Percentiles rank a stretch among this genome's conserved stretches.
phyloP scores from a whole-genome alignment of 202 grass and related monocot genomes.

The Alloteropsis angusta region DNA sequence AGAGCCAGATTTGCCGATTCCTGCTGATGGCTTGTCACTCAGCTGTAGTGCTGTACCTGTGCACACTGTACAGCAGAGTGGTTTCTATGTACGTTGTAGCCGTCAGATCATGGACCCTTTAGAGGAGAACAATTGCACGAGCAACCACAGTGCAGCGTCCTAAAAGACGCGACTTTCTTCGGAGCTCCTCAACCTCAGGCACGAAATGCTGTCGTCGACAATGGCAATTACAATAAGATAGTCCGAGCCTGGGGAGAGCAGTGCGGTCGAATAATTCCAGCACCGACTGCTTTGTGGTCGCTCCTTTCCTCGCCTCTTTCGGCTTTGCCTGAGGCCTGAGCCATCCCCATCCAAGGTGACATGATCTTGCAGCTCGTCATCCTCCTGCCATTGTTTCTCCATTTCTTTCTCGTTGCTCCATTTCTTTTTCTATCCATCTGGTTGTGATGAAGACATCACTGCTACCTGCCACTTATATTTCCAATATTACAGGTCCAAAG shows the following conservation, averaged over 20 bases:
- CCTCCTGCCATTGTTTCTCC: background rate
- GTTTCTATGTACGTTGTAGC: background rate
- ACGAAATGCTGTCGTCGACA: background rate
- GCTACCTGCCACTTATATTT: background rate
- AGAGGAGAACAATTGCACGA: background rate
- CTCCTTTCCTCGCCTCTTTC: background rate
- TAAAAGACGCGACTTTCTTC: background rate
- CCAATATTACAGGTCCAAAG: background rate
- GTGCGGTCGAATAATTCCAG: background rate
- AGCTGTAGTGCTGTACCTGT: background rate
- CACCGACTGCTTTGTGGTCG: background rate
- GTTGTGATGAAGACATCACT: background rate
- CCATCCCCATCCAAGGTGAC: background rate
- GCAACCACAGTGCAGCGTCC: background rate
- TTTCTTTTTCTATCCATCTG: background rate
- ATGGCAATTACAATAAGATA: background rate
- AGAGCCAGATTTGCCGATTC: background rate
- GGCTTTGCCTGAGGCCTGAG: background rate
- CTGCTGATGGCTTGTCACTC: background rate
- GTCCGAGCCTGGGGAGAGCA: background rate
- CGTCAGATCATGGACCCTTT: background rate
- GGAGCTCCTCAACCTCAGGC: background rate
- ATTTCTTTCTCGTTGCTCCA: background rate
- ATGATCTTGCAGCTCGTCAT: background rate
- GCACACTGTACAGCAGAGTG: background rate